phyloP scores from a whole-genome alignment of 345 rosid genomes.

The Aegle marmelos region DNA sequence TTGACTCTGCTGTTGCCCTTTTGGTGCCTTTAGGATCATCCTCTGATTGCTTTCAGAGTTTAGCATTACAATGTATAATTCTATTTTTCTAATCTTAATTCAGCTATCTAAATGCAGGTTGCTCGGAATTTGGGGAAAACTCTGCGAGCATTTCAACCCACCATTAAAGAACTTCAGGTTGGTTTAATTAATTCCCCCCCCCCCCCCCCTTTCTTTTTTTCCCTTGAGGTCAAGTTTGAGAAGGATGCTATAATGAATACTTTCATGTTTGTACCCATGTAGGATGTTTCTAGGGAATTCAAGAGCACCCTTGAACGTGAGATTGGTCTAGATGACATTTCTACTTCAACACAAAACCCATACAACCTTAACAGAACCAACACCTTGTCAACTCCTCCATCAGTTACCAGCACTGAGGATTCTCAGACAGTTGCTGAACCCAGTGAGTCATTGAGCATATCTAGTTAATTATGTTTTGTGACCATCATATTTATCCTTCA shows the following conservation, averaged over 20 bases:
- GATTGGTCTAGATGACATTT: slow-evolving; percentile 73
- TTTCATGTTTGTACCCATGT: slow-evolving; percentile 4
- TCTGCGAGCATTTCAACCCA: slow-evolving; percentile 86
- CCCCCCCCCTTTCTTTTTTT: too few species aligned
- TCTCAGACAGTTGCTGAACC: slow-evolving; percentile 38
- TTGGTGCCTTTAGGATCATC: slow-evolving; percentile 6
- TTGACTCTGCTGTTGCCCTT: not conserved
- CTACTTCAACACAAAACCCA: slow-evolving; percentile 34
- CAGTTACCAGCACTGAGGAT: slow-evolving; percentile 31
- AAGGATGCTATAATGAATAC: slow-evolving; percentile 8
- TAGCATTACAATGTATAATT: not conserved
- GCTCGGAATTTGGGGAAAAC: slow-evolving; percentile 94
- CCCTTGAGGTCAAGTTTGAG: not conserved
- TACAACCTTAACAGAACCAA: slow-evolving; percentile 41
- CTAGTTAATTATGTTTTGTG: not conserved
- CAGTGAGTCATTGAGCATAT: slow-evolving; percentile 44
- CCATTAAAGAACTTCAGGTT: slow-evolving; percentile 95
- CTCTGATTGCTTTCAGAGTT: slow-evolving; percentile 6
- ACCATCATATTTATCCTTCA: not conserved
- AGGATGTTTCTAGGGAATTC: slow-evolving; percentile 97
- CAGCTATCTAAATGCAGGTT: slow-evolving; percentile 47
- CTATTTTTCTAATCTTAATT: slow-evolving; percentile 1
- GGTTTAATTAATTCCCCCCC: not conserved
- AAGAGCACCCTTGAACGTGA: slow-evolving; percentile 91
- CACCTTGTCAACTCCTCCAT: slow-evolving; percentile 36